Evolutionary conservation across 2,329 filamentous ascomycete genomes (phyloP).

Genomic region (Trematosphaeria pertusa): DNA sequence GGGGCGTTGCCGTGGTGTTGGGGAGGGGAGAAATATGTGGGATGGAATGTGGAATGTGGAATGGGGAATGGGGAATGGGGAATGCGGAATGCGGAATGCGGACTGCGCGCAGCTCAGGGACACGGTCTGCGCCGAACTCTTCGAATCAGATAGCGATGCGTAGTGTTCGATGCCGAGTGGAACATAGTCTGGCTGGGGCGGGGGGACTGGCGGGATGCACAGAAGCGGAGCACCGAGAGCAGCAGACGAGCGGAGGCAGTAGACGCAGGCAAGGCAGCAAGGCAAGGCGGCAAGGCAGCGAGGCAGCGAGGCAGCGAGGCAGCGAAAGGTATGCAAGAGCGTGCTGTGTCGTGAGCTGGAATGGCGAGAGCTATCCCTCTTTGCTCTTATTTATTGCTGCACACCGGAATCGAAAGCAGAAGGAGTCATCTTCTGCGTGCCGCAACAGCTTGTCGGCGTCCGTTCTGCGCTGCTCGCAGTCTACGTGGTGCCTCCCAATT

Average conservation of each 20-base stretch:
- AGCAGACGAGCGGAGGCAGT: constrained; percentile 1
- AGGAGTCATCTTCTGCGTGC: constrained; percentile 16
- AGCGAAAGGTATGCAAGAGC: constrained; percentile 14
- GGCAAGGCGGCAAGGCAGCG: constrained; percentile 2
- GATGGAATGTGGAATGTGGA: constrained; percentile 7
- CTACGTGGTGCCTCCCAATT: constrained; percentile 18
- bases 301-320: constrained; percentile 7
- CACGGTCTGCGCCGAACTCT: constrained; percentile 40
- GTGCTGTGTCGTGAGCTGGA: constrained; percentile 7
- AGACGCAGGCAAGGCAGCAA: no score
- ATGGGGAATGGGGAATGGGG: constrained; percentile 8
- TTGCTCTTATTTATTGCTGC: constrained; percentile 25
- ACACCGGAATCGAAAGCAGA: constrained; percentile 15
- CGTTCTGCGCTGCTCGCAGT: background rate
- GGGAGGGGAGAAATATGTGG: constrained; percentile 1
- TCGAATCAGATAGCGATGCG: constrained; percentile 43
- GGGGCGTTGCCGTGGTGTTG: constrained; percentile 13
- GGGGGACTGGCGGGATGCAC: constrained; percentile 7
- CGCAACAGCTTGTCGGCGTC: constrained; percentile 12
- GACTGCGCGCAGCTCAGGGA: constrained; percentile 18
- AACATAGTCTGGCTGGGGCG: constrained; percentile 41
- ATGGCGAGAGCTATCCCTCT: constrained; percentile 4
- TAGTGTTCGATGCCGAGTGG: constrained; percentile 32
- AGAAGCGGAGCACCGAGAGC: constrained; percentile 6
- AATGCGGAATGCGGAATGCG: constrained; percentile 1